Evolutionary conservation across 768 basidiomycete species (phyloP), one percentile per base, ranked within the genome.

Genomic region (Plicaturopsis crispa): DNA sequence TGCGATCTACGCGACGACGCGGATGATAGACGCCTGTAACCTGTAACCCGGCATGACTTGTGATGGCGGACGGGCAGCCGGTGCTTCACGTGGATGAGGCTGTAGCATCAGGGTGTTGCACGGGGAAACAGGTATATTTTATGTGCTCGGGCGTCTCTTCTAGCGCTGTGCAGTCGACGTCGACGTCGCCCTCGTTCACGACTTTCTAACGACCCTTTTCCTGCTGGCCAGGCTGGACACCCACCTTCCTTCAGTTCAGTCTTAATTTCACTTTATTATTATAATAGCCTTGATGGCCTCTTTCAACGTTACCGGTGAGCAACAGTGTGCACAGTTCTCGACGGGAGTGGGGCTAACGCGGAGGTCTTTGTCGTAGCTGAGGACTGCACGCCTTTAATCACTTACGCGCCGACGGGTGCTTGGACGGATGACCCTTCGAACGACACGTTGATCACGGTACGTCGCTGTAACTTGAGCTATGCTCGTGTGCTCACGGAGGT

Each of bases 361-460:
- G 17, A 34, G 33, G 33, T 19, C 11, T 16, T 13, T 34, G n/a
- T n/a, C 34, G n/a, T 42, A 79, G 77, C 72, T 49, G 75, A 77
- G 48, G 75, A 78, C 48, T 59, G 64, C 51, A 75, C 75, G 44
- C 72, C 75, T 52, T 59, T 75, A 41, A 65, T 78, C 50, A 48
- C 60, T 41, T 78, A 76, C 48, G 51, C 56, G 21, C 74, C 74
- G 41, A 51, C 54, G 48, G 67, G 61, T 40, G 69, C 71, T 41
- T 78, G 74, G 75, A 50, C 51, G 33, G 71, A 73, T 52, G 57
- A 65, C 10, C 61, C 67, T 12, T 48, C 42, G 32, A 54, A 59
- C 30, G 69, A 72, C 50, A 49, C 64, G 10, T 52, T 66, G 28
- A 57, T 56, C 47, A 33, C 59, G 48, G 69, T 68, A 39, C 48